Percentiles rank a stretch among this genome's conserved stretches.
phyloP scores from a whole-genome alignment of 805 yeast genomes.

The Ogataea naganishii region DNA sequence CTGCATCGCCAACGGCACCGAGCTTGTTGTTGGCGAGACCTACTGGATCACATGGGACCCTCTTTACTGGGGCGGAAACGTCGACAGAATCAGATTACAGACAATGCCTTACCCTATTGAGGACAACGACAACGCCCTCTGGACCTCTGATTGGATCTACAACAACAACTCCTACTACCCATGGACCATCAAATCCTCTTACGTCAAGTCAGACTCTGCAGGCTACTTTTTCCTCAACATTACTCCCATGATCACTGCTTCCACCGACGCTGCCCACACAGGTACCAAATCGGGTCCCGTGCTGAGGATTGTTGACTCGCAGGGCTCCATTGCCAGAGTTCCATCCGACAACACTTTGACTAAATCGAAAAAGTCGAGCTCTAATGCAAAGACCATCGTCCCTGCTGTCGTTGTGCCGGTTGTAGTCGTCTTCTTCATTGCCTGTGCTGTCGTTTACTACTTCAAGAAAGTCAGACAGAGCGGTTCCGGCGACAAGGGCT shows the following conservation, averaged over 20 bases:
- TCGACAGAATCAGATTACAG: conserved; percentile 25
- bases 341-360: conserved; percentile 31
- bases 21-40: conserved; percentile 36
- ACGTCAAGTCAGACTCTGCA: conserved; percentile 11
- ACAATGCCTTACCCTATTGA: conserved; percentile 26
- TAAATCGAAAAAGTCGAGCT: conserved; percentile 5
- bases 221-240: conserved; percentile 31
- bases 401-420: conserved; percentile 38
- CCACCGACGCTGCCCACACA: conserved; percentile 25
- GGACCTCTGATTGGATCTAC: conserved; percentile 23
- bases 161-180: conserved; percentile 33
- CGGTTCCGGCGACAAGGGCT: conserved; percentile 8
- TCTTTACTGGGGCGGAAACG: conserved; percentile 29
- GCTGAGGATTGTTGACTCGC: conserved; percentile 25
- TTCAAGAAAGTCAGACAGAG: conserved; percentile 17
- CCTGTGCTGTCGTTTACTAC: conserved; percentile 23
- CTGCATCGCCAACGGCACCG: conserved; percentile 35
- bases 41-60: conserved; percentile 45
- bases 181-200: conserved; percentile 22
- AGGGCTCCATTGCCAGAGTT: conserved; percentile 22
- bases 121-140: conserved; percentile 24
- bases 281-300: conserved; percentile 33
- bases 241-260: conserved; percentile 27
- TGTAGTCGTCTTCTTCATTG: conserved; percentile 21
- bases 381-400: conserved; percentile 24